phyloP scores from a whole-genome alignment of 305 asterid genomes.

The Fraxinus floribunda region DNA sequence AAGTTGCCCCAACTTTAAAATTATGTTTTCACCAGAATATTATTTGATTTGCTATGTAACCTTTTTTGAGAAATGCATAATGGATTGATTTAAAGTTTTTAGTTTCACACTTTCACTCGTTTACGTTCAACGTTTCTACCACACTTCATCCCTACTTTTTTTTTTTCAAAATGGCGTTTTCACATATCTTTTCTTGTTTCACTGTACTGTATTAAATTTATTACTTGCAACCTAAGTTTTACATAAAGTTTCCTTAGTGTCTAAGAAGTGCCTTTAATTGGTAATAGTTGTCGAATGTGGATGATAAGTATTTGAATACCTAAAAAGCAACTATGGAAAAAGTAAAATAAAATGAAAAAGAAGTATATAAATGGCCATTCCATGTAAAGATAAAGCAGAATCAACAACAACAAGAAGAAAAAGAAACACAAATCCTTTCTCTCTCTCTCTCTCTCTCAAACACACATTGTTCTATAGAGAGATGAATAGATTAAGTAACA shows the following conservation, averaged over 20 bases:
- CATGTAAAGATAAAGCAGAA: constrained; percentile 7
- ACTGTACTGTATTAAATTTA: neutral
- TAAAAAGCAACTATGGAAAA: constrained; percentile 39
- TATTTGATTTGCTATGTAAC: neutral
- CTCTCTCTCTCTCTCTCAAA: neutral
- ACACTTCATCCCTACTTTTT: neutral
- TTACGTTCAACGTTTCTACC: neutral
- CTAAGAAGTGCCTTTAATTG: constrained; percentile 41
- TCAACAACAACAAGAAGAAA: constrained; percentile 16
- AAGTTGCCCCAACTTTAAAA: neutral
- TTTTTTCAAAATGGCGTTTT: neutral
- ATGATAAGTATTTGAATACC: constrained; percentile 17
- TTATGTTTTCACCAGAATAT: neutral
- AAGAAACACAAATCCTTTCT: constrained; percentile 2
- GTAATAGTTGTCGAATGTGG: constrained; percentile 33
- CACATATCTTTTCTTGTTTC: neutral
- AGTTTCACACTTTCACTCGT: neutral
- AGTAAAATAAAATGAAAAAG: neutral
- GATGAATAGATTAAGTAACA: constrained; percentile 85
- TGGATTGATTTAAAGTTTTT: neutral
- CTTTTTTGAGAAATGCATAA: neutral
- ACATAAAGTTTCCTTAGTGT: constrained; percentile 45
- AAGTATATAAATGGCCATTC: neutral
- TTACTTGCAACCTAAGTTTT: neutral
- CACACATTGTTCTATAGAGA: neutral